A percentile compares a stretch with the other conserved stretches of the same genome.
Evolutionary conservation across 2,329 filamentous ascomycete species (phyloP).

Genomic region (Myriosclerotinia duriaeana): DNA sequence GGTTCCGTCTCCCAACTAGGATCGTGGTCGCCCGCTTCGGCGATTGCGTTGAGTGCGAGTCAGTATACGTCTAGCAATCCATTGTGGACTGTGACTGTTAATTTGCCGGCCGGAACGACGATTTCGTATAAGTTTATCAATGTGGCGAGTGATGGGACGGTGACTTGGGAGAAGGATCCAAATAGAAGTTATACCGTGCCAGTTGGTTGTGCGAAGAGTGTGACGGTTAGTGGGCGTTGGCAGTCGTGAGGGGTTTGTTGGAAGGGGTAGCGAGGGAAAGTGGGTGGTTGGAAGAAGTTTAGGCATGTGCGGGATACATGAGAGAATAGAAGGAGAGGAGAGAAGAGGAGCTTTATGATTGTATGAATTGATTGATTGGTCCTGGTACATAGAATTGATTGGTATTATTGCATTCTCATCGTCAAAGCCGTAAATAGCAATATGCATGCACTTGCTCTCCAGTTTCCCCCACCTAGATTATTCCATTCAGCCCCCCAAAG

Average conservation of each 20-base stretch:
- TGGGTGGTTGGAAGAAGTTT: neutral
- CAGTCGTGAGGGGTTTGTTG: conserved; percentile 16
- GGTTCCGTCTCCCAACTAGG: conserved; percentile 62
- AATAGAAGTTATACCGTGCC: conserved; percentile 38
- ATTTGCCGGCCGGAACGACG: conserved; percentile 53
- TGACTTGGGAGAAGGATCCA: conserved; percentile 63
- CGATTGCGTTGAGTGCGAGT: conserved; percentile 56
- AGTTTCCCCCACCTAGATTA: neutral
- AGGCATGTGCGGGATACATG: neutral
- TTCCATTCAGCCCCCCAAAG: neutral
- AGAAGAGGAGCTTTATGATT: neutral
- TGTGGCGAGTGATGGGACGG: conserved; percentile 52
- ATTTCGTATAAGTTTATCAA: conserved; percentile 71
- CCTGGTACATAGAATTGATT: neutral
- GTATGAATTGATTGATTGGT: neutral
- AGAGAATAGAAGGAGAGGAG: too few relatives aligned
- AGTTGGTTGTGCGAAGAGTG: conserved; percentile 31
- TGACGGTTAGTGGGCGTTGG: conserved; percentile 33
- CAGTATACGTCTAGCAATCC: conserved; percentile 59
- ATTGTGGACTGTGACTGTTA: conserved; percentile 59
- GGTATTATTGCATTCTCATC: conserved; percentile 1
- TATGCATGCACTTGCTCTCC: neutral
- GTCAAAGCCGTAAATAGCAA: neutral
- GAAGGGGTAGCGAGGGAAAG: neutral
- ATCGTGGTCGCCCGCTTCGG: conserved; percentile 57